Percentiles rank a stretch among this genome's conserved stretches.
Evolutionary conservation across 345 rosid genomes (phyloP).

Genomic region (Mallotus nudiflorus): DNA sequence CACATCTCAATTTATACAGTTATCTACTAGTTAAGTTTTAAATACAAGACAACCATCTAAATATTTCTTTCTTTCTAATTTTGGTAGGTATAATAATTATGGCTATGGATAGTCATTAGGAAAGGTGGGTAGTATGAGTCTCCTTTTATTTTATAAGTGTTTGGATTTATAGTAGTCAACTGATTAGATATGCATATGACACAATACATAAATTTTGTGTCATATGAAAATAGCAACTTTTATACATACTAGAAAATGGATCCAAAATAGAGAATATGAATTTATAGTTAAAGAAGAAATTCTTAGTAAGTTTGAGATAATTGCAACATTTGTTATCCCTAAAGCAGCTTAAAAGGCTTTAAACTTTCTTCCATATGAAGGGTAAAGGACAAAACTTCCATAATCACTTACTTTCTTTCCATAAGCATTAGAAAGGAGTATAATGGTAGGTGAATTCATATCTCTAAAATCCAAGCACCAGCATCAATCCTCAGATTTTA

Average conservation of each 20-base stretch:
- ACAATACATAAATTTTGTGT: neutral
- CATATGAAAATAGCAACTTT: neutral
- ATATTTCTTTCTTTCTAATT: neutral
- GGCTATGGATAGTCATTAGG: slow-evolving; percentile 95
- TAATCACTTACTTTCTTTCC: slow-evolving; percentile 60
- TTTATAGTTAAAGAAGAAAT: slow-evolving; percentile 4
- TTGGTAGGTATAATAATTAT: slow-evolving; percentile 87
- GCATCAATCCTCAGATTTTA: slow-evolving; percentile 70
- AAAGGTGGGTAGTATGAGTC: slow-evolving; percentile 51
- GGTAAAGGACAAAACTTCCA: slow-evolving; percentile 85
- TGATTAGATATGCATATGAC: neutral
- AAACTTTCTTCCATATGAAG: slow-evolving; percentile 91
- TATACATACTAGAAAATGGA: neutral
- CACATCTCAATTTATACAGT: neutral
- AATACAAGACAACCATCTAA: neutral
- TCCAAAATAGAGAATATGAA: neutral
- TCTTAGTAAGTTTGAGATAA: slow-evolving; percentile 73
- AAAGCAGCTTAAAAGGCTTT: slow-evolving; percentile 97
- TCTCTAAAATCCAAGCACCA: slow-evolving; percentile 99
- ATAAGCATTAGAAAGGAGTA: slow-evolving; percentile 70
- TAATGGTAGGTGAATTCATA: slow-evolving; percentile 81
- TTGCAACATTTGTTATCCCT: slow-evolving; percentile 82
- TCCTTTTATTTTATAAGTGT: neutral
- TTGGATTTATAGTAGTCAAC: neutral
- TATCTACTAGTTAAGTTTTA: neutral